Evolutionary conservation across 768 basidiomycete species (phyloP), one percentile per base, ranked within the genome.

Genomic region (Amanita molliuscula): DNA sequence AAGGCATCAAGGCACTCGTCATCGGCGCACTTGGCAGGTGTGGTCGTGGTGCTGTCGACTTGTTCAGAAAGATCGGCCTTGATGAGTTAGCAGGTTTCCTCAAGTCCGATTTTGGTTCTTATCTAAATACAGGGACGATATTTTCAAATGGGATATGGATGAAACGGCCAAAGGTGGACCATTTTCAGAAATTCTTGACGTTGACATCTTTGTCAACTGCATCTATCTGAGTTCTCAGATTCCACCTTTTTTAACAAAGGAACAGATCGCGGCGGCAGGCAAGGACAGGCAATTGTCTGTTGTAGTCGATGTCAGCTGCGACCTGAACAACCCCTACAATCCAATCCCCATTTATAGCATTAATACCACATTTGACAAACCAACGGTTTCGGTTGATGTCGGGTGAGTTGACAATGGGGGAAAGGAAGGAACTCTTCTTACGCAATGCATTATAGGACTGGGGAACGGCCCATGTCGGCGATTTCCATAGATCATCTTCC

Each of bases 141-240:
- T 99, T 59, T 23, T 90, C 68, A 94, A 97, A 76, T 98, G 96
- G 96, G 96, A 99, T 66, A 70, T 99, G 74, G 87, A 75, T 2
- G 96, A 99, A 71, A 99, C 96, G 6, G 87, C 85, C 59, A 94
- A 92, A 70, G 94, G 94, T 26, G 96, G 96, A 2, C 96, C 96
- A 0, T 98, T 97, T 73, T 66, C 78, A 41, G 95, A 98, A 71
- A 91, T 99, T 53, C 77, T 98, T 25, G 90, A 91, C 55, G 95
- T 92, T 55, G 95, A 99, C 69, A 82, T 99, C 59, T 97, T 99
- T 61, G 81, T 98, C 75, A 99, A 99, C 72, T 98, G 96, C 76
- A 99, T 99, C 65, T 98, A 98, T 67, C 83, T 99, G 45, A 82
- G 81, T n/a, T 79, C 82, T 15, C 64, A 73, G 53, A 92, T 95